Evolutionary conservation across 225 moss, liverwort and hornwort species (phyloP), one percentile per base, ranked within the genome.

Genomic region (Bryum argenteum): DNA sequence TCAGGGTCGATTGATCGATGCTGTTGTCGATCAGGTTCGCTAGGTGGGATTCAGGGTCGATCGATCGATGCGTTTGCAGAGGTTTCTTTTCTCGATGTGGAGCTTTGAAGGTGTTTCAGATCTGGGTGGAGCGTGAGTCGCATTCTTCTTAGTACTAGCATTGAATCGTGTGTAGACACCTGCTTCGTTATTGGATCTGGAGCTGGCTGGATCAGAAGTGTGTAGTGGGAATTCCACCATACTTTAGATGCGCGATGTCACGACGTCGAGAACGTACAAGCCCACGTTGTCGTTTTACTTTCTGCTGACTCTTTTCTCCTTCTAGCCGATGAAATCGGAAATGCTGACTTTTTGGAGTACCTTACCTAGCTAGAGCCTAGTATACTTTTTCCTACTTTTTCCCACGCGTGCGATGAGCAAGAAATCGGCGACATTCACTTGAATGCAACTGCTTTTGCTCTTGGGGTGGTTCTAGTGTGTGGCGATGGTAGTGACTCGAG

Each of bases 261-360:
- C 62, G 56, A 67, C 11, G 13, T 17, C 20, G 33, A 20, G 71
- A 60, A 42, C 17, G 48, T 17, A 15, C 67, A 28, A 33, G 67
- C n/a, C 26, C n/a, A 20, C 21, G 20, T 48, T 66, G 75, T 71
- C 41, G 13, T 21, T 7, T n/a, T 61, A 24, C 80, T 55, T 79
- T 28, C 8, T 22, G 41, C 42, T 58, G 58, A 48, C 57, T 47
- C 17, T 40, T 22, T 39, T 63, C 17, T 48, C 38, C 2, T 55
- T 62, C 14, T n/a, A 11, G 57, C 51, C 67, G 72, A 50, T n/a
- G 66, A 38, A 76, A 37, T 51, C 18, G 63, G 63, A 57, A 6
- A 41, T 48, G 16, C 17, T 48, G 43, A 18, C 57, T 63, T 71
- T 56, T 63, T 1, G 18, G 8, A 8, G 26, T 33, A 33, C 2